Evolutionary conservation across 2,329 filamentous ascomycete genomes (phyloP), one percentile per base, ranked within the genome.

Genomic region (Phaeomoniella chlamydospora): DNA sequence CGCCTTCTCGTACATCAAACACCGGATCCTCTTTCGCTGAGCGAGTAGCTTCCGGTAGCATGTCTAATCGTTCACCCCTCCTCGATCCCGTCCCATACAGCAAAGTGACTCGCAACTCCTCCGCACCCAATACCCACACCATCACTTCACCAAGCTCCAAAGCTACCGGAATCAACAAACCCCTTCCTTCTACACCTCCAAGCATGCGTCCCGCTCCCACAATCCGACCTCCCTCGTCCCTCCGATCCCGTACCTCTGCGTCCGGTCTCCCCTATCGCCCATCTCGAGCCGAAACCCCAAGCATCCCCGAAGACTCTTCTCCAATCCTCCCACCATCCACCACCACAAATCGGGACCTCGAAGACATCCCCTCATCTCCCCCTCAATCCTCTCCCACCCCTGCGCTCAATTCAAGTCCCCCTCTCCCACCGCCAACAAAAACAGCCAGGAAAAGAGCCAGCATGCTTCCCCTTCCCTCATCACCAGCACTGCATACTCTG

Each of bases 41-140:
- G 13, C 15, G 14, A 9, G 18, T 18, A 12, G 30, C 30, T 32
- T 14, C 10, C 6, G 32, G 5, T 4, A n/a, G 13, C 13, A n/a
- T 5, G 17, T 34, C 32, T 18, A 12, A 12, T 18, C 9, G 32
- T 12, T 16, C 11, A 12, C n/a, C 22, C 6, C 32, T 34, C 4
- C 34, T 48, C 32, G 44, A 46, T 31, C 47, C 47, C 5, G 43
- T 47, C 4, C 47, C 47, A 3, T 45, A 48, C 35, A 34, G 32
- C 16, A 34, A 34, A 18, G 32, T 34, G 5, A 12, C 15, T 18
- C 32, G 32, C 10, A 26, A 26, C 22, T 9, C n/a, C 22, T 34
- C 32, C 9, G 16, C 32, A 9, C 30, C 30, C 15, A 18, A 15
- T 10, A 17, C 32, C 6, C 12, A 15, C 6, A 17, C 32, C 6